Percentiles rank a stretch among this genome's conserved stretches.
Conservation (phyloP, 495 filamentous ascomycete genomes). For the Pseudoneurospora amorphoporcata region DNA sequence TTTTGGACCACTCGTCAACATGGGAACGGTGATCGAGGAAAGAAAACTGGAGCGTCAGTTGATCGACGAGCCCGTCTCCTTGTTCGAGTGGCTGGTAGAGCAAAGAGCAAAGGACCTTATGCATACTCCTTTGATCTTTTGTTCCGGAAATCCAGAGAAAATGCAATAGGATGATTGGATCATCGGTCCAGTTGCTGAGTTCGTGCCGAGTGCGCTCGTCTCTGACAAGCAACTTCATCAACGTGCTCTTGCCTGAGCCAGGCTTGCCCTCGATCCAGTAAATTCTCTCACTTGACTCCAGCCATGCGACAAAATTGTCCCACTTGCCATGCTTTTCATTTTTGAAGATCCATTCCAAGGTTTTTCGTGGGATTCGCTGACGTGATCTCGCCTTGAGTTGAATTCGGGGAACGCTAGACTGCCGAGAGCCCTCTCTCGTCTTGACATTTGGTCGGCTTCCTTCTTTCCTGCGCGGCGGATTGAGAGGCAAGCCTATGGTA, state of each 20-base stretch:
- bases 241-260: too few relatives aligned
- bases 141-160: background rate
- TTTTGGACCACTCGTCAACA: background rate
- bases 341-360: background rate
- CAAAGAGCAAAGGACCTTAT: background rate
- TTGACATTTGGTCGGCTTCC: too few relatives aligned
- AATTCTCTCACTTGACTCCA: background rate
- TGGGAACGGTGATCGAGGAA: background rate
- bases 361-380: too few relatives aligned
- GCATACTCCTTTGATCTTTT: background rate
- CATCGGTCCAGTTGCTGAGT: background rate
- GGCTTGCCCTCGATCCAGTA: constrained; percentile 43
- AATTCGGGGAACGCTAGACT: too few relatives aligned
- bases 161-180: background rate
- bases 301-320: constrained; percentile 3
- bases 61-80: background rate
- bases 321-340: background rate
- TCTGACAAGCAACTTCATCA: constrained; percentile 33
- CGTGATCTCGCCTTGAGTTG: too few relatives aligned
- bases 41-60: background rate
- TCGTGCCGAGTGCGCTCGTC: background rate
- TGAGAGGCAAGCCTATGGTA: too few relatives aligned
- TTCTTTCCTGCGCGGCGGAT: too few relatives aligned
- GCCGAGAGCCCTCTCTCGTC: too few relatives aligned
- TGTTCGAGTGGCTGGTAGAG: background rate